These are phyloP conservation scores for Clonostachys solani DNA, from an alignment of 2,329 filamentous ascomycete species.

Conservation along the genomic window DNA sequence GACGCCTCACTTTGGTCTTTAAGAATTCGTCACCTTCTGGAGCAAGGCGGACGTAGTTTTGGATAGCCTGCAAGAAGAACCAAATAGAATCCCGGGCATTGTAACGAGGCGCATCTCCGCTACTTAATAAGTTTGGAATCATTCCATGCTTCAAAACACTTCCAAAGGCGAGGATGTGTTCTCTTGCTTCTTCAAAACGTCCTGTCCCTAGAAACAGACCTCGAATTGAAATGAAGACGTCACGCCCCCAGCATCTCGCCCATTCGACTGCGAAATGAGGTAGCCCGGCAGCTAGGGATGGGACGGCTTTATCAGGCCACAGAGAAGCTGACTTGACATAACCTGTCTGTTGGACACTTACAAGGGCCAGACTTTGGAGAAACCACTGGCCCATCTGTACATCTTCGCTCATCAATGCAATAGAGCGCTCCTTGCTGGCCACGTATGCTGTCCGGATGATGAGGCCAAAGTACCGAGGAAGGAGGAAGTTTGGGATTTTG, in stretches of 20 bases:
- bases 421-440: conserved; percentile 72
- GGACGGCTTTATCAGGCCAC: conserved; percentile 79
- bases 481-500: conserved; percentile 78
- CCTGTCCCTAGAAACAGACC: conserved; percentile 90
- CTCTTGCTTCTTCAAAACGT: conserved; percentile 80
- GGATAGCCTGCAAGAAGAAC: conserved; percentile 96
- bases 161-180: conserved; percentile 92
- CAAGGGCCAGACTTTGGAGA: conserved; percentile 81
- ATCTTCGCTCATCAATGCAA: conserved; percentile 75
- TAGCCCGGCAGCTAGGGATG: conserved; percentile 84
- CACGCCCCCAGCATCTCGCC: conserved; percentile 95
- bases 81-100: conserved; percentile 95
- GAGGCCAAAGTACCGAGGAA: conserved; percentile 90
- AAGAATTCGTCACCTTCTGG: conserved; percentile 73
- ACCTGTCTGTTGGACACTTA: conserved; percentile 87
- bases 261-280: conserved; percentile 93
- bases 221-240: conserved; percentile 93
- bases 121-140: conserved; percentile 91
- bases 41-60: conserved; percentile 82
- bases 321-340: conserved; percentile 86
- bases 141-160: conserved; percentile 97
- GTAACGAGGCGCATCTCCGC: conserved; percentile 82
- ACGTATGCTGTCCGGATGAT: conserved; percentile 84
- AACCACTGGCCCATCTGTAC: conserved; percentile 83
- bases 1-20: conserved; percentile 71